Conservation (phyloP, 2,329 filamentous ascomycete genomes). For the Fusarium napiforme region DNA sequence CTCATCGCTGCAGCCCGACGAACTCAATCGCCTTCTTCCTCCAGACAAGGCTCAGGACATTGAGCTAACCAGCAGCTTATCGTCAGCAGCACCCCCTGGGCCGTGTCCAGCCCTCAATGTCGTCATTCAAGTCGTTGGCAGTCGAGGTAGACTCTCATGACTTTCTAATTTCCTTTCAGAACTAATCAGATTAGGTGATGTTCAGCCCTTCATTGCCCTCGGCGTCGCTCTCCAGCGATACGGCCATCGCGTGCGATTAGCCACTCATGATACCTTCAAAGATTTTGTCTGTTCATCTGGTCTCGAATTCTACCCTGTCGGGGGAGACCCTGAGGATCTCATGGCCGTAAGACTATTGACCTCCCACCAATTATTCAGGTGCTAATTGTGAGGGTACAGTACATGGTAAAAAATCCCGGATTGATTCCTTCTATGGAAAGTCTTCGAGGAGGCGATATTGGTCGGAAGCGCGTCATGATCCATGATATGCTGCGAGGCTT, state of each 20-base stretch:
- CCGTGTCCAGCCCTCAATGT: slow-evolving; percentile 3
- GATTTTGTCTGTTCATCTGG: background rate
- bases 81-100: background rate
- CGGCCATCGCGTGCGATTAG: slow-evolving; percentile 25
- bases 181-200: slow-evolving; percentile 1
- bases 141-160: background rate
- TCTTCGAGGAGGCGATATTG: background rate
- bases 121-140: slow-evolving; percentile 31
- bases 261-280: slow-evolving; percentile 17
- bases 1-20: background rate
- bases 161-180: rapidly evolving
- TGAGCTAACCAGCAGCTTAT: background rate
- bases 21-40: background rate
- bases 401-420: slow-evolving; percentile 5
- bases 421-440: background rate
- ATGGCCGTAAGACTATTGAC: slow-evolving; percentile 12
- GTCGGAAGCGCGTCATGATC: background rate
- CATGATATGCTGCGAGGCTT: background rate
- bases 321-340: slow-evolving; percentile 27
- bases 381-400: background rate
- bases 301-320: slow-evolving; percentile 20
- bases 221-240: slow-evolving; percentile 9
- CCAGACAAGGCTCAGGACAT: background rate
- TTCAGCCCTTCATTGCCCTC: slow-evolving; percentile 29
- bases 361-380: too few relatives aligned